phyloP scores from a whole-genome alignment of 2,329 filamentous ascomycete genomes.

The Akanthomyces dipterigenus region DNA sequence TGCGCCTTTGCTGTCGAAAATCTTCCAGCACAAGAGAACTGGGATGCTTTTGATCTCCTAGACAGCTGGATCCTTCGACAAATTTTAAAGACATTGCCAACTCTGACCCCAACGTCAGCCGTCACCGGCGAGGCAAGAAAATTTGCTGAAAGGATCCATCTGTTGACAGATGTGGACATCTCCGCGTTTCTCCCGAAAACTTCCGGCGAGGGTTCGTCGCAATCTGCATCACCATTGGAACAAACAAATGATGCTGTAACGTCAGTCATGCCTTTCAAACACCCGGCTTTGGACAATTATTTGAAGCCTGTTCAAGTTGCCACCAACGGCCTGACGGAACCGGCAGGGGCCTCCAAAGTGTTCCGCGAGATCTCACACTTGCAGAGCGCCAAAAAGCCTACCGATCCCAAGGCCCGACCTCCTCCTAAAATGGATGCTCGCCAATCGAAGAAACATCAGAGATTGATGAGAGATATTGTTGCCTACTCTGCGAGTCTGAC shows the following conservation, averaged over 20 bases:
- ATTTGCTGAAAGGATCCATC: background rate
- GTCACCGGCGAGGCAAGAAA: background rate
- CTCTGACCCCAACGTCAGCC: background rate
- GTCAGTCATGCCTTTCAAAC: constrained; percentile 39
- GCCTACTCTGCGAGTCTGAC: constrained; percentile 65
- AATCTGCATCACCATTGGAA: background rate
- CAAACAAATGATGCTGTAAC: background rate
- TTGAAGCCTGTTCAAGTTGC: constrained; percentile 35
- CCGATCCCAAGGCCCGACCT: constrained; percentile 32
- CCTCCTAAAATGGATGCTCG: constrained; percentile 24
- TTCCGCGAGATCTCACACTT: constrained; percentile 51
- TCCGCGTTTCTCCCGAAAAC: background rate
- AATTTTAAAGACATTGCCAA: constrained; percentile 14
- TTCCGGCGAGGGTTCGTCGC: background rate
- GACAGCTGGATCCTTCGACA: constrained; percentile 25
- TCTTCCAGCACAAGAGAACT: constrained; percentile 8
- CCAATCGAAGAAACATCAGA: constrained; percentile 46
- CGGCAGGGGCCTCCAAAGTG: constrained; percentile 23
- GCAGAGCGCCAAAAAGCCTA: constrained; percentile 51
- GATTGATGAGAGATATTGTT: constrained; percentile 60
- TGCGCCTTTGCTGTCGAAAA: constrained; percentile 18
- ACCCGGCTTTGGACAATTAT: constrained; percentile 39
- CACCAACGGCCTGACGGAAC: constrained; percentile 18
- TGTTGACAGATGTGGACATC: constrained; percentile 5
- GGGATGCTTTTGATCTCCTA: constrained; percentile 27